phyloP scores from a whole-genome alignment of 2,329 filamentous ascomycete genomes.

The Curvularia verruculosa region DNA sequence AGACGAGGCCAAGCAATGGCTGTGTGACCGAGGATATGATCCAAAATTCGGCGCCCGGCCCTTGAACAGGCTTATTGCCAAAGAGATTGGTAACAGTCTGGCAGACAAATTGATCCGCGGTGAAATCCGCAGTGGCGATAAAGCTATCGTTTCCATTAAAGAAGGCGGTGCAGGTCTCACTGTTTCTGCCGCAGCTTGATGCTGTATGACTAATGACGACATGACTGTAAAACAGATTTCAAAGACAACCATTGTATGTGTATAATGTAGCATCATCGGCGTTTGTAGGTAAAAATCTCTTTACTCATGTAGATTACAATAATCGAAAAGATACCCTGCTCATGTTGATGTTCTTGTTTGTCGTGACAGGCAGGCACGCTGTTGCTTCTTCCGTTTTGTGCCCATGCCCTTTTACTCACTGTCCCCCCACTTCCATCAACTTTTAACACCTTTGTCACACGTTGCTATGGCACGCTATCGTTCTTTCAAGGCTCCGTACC shows the following conservation, averaged over 20 bases:
- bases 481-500: constrained; percentile 13
- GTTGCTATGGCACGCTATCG: constrained; percentile 21
- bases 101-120: constrained; percentile 93
- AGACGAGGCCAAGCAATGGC: constrained; percentile 78
- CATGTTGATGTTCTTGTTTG: neutral
- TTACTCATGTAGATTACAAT: constrained; percentile 13
- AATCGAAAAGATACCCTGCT: constrained; percentile 15
- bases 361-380: constrained; percentile 19
- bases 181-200: constrained; percentile 25
- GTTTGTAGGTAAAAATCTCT: constrained; percentile 15
- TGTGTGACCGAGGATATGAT: constrained; percentile 88
- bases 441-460: neutral
- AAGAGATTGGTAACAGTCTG: constrained; percentile 84
- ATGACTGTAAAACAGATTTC: constrained; percentile 30
- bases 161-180: constrained; percentile 51
- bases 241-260: constrained; percentile 15
- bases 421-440: constrained; percentile 1
- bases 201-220: constrained; percentile 23
- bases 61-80: constrained; percentile 87
- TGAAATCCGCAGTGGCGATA: constrained; percentile 75
- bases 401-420: neutral
- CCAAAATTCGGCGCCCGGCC: constrained; percentile 90
- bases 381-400: constrained; percentile 25
- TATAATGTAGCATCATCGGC: constrained; percentile 16
- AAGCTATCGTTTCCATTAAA: constrained; percentile 71